Base-by-base conservation (phyloP, 2,329 filamentous ascomycete genomes). In the Botrytis byssoidea region DNA sequence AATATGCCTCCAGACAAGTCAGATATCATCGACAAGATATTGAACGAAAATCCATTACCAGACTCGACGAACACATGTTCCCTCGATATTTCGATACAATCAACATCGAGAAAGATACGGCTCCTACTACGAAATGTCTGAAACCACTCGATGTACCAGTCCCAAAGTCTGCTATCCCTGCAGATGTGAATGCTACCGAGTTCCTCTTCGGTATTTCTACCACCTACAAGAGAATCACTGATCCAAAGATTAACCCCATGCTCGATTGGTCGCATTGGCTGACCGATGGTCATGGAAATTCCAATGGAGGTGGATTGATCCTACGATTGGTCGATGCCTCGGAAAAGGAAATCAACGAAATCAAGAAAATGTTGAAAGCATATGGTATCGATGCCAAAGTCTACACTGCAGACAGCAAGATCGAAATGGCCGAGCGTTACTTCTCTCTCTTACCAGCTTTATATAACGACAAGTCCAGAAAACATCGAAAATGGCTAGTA, bases 221-320 rank as follows among this genome's bases (percentile, higher is more conserved):
- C 14, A 88, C 87, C 3, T 89, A 86, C 81, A 83, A 85, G 76
- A 83, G 87, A 73, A 86, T 89, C 77, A 86, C 82, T 78, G 85
- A 87, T 75, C 81, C 84, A 0, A 83, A 83, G 71, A 88, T 85
- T 3, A 86, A 83, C 70, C 86, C 87, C 0, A 85, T 89, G 69
- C 85, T 86, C 75, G 88, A 89, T 79, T 89, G 88, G 88, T 84
- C 86, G 8, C 88, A 86, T 80, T 89, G 88, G 88, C 83, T 89
- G 74, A 89, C 88, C 4, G 86, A 89, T 78, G 85, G 86, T 74
- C 83, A 84, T 66, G 87, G 87, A 63, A 82, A 84, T 70, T 87
- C 87, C 46, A 89, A 89, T 76, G 88, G 88, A 29, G 88, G 84
- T 63, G 88, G 88, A 79, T 82, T 89, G 73, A 79, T 89, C 18